These are phyloP conservation scores for Barnettozyma salicaria DNA, from an alignment of 805 yeast species.

Conservation along the genomic window DNA sequence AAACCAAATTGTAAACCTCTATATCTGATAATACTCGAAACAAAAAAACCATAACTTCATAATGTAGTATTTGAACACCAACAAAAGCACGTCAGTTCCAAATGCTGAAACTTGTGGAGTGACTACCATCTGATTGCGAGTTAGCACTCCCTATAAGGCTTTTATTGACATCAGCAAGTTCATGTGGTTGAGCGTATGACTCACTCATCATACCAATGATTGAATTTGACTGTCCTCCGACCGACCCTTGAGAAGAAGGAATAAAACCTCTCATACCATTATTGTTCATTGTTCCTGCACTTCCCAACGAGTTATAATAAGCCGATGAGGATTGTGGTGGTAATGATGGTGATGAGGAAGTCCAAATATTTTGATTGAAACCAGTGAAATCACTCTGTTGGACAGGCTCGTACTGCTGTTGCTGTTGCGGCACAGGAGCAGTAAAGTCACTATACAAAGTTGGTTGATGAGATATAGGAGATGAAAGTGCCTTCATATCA, in stretches of 20 bases:
- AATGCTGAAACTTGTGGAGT: conserved; percentile 7
- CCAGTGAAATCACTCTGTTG: conserved; percentile 7
- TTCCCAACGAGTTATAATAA: conserved; percentile 1
- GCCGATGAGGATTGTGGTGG: conserved; percentile 6
- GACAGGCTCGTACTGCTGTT: conserved; percentile 2
- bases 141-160: background rate
- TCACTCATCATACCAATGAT: conserved; percentile 7
- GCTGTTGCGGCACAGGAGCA: conserved; percentile 5
- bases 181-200: background rate
- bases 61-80: background rate
- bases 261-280: conserved; percentile 2
- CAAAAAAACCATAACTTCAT: background rate
- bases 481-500: conserved; percentile 7
- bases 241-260: conserved; percentile 7
- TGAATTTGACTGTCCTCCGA: conserved; percentile 2
- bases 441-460: background rate
- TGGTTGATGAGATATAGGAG: conserved; percentile 6
- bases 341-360: conserved; percentile 5
- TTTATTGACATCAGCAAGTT: background rate
- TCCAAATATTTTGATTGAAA: conserved; percentile 16
- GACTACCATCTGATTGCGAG: background rate
- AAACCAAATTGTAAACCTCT: background rate
- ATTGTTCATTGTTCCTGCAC: too few species aligned
- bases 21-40: background rate
- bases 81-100: conserved; percentile 5